These are phyloP conservation scores for Miscanthus sacchariflorus DNA, from an alignment of 202 grass and related monocot species.

Conservation along the genomic window DNA sequence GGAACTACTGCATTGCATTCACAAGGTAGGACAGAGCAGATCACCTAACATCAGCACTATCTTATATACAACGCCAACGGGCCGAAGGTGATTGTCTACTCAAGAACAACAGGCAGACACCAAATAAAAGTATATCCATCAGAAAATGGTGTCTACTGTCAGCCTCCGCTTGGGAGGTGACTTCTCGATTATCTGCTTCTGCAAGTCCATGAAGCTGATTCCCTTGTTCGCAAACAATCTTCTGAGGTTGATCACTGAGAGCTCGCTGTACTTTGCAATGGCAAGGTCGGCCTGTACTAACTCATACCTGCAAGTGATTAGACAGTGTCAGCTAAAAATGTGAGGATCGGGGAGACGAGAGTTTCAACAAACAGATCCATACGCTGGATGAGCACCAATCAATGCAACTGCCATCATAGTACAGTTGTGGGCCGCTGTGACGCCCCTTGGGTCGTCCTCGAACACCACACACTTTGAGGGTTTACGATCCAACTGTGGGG, in stretches of 20 bases:
- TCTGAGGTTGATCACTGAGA: slow-evolving; percentile 98
- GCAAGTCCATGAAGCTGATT: slow-evolving; percentile 93
- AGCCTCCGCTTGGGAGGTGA: slow-evolving; percentile 83
- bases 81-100: not conserved
- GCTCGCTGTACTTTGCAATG: slow-evolving; percentile 72
- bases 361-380: slow-evolving; percentile 21
- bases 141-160: slow-evolving; percentile 90
- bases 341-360: not conserved
- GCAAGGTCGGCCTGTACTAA: slow-evolving; percentile 91
- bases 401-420: slow-evolving; percentile 96
- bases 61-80: slow-evolving; percentile 27
- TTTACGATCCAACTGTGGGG: slow-evolving; percentile 83
- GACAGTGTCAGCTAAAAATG: slow-evolving; percentile 9
- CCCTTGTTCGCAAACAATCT: slow-evolving; percentile 90
- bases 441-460: slow-evolving; percentile 89
- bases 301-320: slow-evolving; percentile 72
- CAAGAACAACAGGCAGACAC: not conserved
- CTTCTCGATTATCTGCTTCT: slow-evolving; percentile 88
- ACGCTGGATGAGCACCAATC: slow-evolving; percentile 96
- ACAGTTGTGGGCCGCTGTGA: slow-evolving; percentile 94
- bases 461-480: slow-evolving; percentile 96
- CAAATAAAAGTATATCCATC: not conserved
- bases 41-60: slow-evolving; percentile 39
- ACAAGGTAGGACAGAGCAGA: not conserved
- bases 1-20: not conserved